These are phyloP conservation scores for Verticillium dahliae DNA, from an alignment of 2,329 filamentous ascomycete genomes.

Conservation along the genomic window DNA sequence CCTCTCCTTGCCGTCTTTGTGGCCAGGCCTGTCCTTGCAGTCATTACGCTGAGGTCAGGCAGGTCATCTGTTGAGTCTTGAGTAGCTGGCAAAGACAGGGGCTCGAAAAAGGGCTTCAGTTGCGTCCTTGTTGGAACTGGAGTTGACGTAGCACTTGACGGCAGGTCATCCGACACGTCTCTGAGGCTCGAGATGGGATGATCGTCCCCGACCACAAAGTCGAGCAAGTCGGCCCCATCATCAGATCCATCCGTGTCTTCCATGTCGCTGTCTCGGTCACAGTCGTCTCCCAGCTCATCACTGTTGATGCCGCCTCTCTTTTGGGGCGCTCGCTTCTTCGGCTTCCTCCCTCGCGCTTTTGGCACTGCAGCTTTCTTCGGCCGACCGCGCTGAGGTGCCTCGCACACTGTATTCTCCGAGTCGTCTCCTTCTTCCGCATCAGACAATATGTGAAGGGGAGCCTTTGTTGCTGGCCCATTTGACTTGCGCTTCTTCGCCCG, in stretches of 20 bases:
- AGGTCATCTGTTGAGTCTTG: slow-evolving; percentile 27
- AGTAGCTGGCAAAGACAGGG: slow-evolving; percentile 28
- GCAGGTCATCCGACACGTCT: slow-evolving; percentile 16
- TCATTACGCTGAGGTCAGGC: background rate
- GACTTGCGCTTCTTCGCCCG: slow-evolving; percentile 8
- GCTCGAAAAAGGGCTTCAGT: slow-evolving; percentile 28
- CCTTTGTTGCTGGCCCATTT: slow-evolving; percentile 2
- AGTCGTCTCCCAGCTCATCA: slow-evolving; percentile 46
- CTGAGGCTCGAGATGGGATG: slow-evolving; percentile 26
- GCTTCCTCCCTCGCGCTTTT: slow-evolving; percentile 13
- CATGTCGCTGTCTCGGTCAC: slow-evolving; percentile 40
- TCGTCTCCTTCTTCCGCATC: slow-evolving; percentile 8
- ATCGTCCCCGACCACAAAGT: slow-evolving; percentile 52
- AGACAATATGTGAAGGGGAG: background rate
- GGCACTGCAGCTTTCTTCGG: slow-evolving; percentile 12
- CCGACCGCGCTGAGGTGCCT: slow-evolving; percentile 5
- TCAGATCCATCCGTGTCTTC: slow-evolving; percentile 40
- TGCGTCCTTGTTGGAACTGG: slow-evolving; percentile 12
- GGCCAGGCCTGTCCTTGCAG: background rate
- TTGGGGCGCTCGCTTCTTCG: slow-evolving; percentile 6
- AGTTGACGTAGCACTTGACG: slow-evolving; percentile 17
- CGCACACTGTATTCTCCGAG: slow-evolving; percentile 12
- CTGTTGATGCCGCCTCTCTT: slow-evolving; percentile 27
- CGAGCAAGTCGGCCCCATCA: slow-evolving; percentile 40
- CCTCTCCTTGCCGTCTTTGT: background rate